Base-by-base conservation (phyloP, 306 rosid genomes). In the Hippophae gyantsensis region DNA sequence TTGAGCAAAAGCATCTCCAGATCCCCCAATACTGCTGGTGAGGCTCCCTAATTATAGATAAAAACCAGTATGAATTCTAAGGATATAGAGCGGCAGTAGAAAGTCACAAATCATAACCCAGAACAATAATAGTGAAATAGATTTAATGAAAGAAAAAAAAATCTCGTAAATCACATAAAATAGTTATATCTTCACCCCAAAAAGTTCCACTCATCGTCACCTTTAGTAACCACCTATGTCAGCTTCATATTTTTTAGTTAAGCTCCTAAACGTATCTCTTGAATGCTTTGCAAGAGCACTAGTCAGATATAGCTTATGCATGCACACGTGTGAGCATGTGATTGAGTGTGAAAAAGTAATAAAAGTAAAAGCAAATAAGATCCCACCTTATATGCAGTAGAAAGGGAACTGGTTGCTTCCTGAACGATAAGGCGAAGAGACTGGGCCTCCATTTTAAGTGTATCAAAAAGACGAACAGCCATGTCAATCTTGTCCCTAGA, bases 371-470 rank as follows among this genome's bases (percentile, higher is more conserved):
- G 54, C 18, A 71, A 63, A 59, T 55, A 64, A 64, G 69, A 32
- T 32, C 73, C 58, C 68, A 90, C 98, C 87, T 85, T 81, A 79
- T 90, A 90, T 13, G 98, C 95, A 46, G 74, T 67, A 69, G 87
- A 85, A 66, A 90, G 96, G 73, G 95, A 85, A 65, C 79, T 69
- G 61, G 92, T 90, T 49, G 95, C 96, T 67, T 87, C 98, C 74
- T 90, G 98, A 71, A 90, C 76, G 64, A 74, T 78, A 54, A 79
- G 82, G 56, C 96, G 89, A 68, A 85, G 90, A 69, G 87, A 78
- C 50, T 88, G 87, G 14, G 80, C 67, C 78, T 90, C 98, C 69
- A 73, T 72, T 78, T 81, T 87, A 72, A 90, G 61, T 55, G 96
- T 84, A 51, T 81, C 80, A 78, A 90, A 90, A 65, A 90, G 96